Conservation (phyloP, 306 rosid species). For the Trifolium fragiferum region DNA sequence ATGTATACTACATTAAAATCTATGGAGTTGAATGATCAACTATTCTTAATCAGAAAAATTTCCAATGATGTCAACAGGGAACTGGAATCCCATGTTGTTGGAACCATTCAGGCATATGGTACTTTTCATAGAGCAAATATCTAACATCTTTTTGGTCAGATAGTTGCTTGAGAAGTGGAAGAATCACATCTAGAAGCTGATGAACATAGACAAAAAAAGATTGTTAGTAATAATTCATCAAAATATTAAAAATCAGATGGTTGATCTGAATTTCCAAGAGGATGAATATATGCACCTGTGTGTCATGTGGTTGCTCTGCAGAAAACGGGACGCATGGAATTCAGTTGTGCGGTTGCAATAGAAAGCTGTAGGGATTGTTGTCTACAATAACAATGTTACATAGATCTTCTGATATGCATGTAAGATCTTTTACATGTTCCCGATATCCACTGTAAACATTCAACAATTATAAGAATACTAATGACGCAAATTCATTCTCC, state of each 20-base stretch:
- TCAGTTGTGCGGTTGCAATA: slow-evolving; percentile 90
- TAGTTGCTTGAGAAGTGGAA: slow-evolving; percentile 81
- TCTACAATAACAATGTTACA: slow-evolving; percentile 76
- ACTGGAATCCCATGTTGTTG: slow-evolving; percentile 75
- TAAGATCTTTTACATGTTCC: slow-evolving; percentile 86
- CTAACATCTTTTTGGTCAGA: slow-evolving; percentile 72
- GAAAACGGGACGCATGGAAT: slow-evolving; percentile 87
- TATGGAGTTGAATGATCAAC: slow-evolving; percentile 22
- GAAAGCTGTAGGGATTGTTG: slow-evolving; percentile 86
- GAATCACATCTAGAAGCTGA: slow-evolving; percentile 85
- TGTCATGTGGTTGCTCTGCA: slow-evolving; percentile 74
- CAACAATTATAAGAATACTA: slow-evolving; percentile 20
- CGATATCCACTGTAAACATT: slow-evolving; percentile 62
- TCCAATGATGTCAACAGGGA: slow-evolving; percentile 47
- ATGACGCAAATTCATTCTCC: slow-evolving; percentile 6
- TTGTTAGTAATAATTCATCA: slow-evolving; percentile 26
- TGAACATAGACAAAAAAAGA: slow-evolving; percentile 38
- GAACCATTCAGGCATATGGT: slow-evolving; percentile 94
- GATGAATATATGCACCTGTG: slow-evolving; percentile 61
- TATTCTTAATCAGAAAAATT: slow-evolving; percentile 15
- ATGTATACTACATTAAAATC: slow-evolving; percentile 44
- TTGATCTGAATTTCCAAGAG: slow-evolving; percentile 19
- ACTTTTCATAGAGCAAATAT: slow-evolving; percentile 65
- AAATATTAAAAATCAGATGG: slow-evolving; percentile 2
- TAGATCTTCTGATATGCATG: slow-evolving; percentile 67